Percentiles rank a stretch among this genome's conserved stretches.
phyloP scores from a whole-genome alignment of 1,139 yeast genomes.

The Hyphopichia burtonii region DNA sequence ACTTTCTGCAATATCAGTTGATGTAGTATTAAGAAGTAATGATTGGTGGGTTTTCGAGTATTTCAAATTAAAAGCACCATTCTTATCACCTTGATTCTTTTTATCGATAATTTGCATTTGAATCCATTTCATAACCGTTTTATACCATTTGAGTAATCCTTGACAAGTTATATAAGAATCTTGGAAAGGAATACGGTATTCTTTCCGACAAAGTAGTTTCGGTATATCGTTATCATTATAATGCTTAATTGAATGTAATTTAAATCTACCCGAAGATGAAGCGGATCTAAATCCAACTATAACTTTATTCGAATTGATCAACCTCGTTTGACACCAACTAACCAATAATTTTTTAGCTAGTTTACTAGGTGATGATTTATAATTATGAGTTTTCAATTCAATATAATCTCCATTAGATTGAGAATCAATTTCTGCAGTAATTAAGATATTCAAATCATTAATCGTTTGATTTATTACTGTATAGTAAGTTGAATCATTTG shows the following conservation, averaged over 20 bases:
- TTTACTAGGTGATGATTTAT: background rate
- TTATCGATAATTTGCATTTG: background rate
- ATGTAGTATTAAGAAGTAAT: background rate
- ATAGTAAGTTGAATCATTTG: background rate
- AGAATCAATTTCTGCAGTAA: conserved; percentile 3
- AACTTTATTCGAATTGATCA: background rate
- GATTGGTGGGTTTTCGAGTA: background rate
- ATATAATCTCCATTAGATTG: background rate
- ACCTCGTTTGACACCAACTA: conserved; percentile 1
- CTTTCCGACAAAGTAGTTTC: background rate
- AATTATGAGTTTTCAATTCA: conserved; percentile 2
- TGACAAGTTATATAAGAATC: background rate
- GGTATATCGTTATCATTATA: background rate
- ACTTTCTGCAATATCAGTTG: background rate
- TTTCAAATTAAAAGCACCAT: background rate
- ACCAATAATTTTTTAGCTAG: background rate
- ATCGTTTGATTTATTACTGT: background rate
- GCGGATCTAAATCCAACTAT: conserved; percentile 2
- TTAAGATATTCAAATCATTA: background rate
- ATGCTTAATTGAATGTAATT: background rate
- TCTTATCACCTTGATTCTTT: background rate
- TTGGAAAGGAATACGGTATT: background rate
- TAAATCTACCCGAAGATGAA: background rate
- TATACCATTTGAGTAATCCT: conserved; percentile 2
- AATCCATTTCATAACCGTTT: conserved; percentile 1